phyloP scores from a whole-genome alignment of 2,329 filamentous ascomycete genomes.

The Sclerotiophoma versabilis region DNA sequence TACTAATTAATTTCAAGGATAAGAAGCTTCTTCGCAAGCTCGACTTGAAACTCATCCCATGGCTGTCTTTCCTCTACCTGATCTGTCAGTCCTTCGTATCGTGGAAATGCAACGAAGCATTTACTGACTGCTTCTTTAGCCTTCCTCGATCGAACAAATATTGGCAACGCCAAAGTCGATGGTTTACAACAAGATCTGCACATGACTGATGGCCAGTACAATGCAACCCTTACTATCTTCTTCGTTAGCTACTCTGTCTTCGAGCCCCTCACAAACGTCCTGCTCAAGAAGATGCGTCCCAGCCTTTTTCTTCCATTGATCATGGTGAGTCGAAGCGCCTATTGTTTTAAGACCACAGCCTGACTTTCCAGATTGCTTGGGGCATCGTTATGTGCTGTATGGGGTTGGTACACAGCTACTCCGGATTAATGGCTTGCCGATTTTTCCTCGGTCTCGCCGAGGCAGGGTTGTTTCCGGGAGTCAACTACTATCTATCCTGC shows the following conservation, averaged over 20 bases:
- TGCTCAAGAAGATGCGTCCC: conserved; percentile 78
- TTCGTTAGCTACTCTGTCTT: conserved; percentile 85
- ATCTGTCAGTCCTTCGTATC: conserved; percentile 56
- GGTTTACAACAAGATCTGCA: conserved; percentile 65
- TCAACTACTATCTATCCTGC: conserved; percentile 82
- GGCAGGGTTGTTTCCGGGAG: conserved; percentile 68
- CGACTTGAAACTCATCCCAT: conserved; percentile 68
- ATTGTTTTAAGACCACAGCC: not conserved
- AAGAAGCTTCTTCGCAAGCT: conserved; percentile 68
- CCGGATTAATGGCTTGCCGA: conserved; percentile 68
- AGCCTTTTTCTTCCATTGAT: conserved; percentile 82
- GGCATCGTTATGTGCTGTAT: conserved; percentile 73
- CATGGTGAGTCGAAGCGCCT: conserved; percentile 62
- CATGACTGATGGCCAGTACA: conserved; percentile 72
- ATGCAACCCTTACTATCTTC: conserved; percentile 79
- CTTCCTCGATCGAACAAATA: conserved; percentile 76
- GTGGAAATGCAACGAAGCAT: not conserved
- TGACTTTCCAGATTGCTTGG: conserved; percentile 53
- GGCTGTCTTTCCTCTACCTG: conserved; percentile 75
- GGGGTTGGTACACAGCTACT: conserved; percentile 69
- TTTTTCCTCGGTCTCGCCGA: conserved; percentile 76
- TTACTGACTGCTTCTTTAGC: not conserved
- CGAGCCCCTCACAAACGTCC: conserved; percentile 78
- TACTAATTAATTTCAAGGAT: conserved; percentile 56
- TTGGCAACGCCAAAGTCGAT: conserved; percentile 74